Base-by-base conservation (phyloP, 345 rosid species). In the Eucalyptus guilfoylei region DNA sequence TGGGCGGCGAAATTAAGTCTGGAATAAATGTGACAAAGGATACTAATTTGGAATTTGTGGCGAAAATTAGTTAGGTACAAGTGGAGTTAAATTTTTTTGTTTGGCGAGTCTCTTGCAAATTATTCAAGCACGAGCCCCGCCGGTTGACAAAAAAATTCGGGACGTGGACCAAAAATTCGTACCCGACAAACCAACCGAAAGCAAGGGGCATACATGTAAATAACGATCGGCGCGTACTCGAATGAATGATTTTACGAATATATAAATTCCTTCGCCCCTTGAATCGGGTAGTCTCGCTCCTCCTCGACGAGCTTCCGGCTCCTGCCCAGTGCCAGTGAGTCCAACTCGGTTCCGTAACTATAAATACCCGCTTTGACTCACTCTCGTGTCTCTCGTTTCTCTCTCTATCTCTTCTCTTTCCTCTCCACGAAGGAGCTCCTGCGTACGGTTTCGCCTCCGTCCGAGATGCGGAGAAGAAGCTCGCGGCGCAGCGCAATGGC, bases 181-280 rank as follows among this genome's bases (percentile, higher is more conserved):
- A 24, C 76, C 80, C 37, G 86, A 88, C 86, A 69, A 88, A 64
- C 54, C 9, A 88, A 91, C 91, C 93, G 93, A 91, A 92, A 91
- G 90, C 37, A 62, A 90, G 95, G 94, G 94, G 95, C 88, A 91
- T 14, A 64, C 4, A n/a, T 28, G 94, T 93, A 88, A 93, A 88
- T 86, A 52, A 2, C 16, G 40, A 64, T 8, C 47, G 83, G 83
- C 14, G 30, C 40, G 83, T 40, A 76, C 83, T 16, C 24, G 80
- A 34, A 9, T 9, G 47, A 37, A 3, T n/a, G n/a, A n/a, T 23
- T 13, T 30, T 23, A 55, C 30, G 30, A 2, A 26, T 55, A 55
- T 34, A 34, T 88, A 2, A 17, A 48, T 10, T 30, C 17, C 21
- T 23, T 19, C 23, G 10, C 49, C 64, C 85, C 11, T 9, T 10